phyloP scores from a whole-genome alignment of 2,329 filamentous ascomycete genomes.

The Penicillium hesseltinei region DNA sequence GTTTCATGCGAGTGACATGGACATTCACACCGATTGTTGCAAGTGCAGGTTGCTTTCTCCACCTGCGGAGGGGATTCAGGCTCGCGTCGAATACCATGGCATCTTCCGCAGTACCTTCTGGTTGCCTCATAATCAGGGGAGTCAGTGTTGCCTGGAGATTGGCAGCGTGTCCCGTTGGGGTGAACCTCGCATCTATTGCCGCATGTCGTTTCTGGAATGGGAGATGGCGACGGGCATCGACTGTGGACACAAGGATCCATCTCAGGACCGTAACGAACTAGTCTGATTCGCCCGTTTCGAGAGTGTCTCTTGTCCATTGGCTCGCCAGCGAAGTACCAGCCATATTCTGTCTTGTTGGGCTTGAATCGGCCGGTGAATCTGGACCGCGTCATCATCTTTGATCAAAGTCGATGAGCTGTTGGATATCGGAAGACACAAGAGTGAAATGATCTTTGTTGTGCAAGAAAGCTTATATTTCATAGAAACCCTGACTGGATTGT shows the following conservation, averaged over 20 bases:
- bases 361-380: constrained; percentile 2
- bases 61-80: neutral
- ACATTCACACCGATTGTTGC: neutral
- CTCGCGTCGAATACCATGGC: neutral
- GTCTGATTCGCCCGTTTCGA: neutral
- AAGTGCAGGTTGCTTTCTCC: constrained; percentile 1
- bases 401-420: neutral
- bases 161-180: neutral
- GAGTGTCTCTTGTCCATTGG: constrained; percentile 6
- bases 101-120: neutral
- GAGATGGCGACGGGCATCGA: constrained; percentile 10
- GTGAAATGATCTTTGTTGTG: neutral
- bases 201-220: constrained; percentile 4
- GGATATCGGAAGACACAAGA: neutral
- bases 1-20: neutral
- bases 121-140: neutral
- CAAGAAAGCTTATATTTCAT: neutral
- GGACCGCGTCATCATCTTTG: neutral
- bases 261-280: constrained; percentile 2
- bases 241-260: constrained; percentile 1
- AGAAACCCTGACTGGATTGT: neutral
- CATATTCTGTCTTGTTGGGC: neutral
- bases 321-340: constrained; percentile 8
- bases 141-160: neutral
- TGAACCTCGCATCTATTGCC: constrained; percentile 2